Conservation (phyloP, 495 filamentous ascomycete genomes). For the Podospora comata region DNA sequence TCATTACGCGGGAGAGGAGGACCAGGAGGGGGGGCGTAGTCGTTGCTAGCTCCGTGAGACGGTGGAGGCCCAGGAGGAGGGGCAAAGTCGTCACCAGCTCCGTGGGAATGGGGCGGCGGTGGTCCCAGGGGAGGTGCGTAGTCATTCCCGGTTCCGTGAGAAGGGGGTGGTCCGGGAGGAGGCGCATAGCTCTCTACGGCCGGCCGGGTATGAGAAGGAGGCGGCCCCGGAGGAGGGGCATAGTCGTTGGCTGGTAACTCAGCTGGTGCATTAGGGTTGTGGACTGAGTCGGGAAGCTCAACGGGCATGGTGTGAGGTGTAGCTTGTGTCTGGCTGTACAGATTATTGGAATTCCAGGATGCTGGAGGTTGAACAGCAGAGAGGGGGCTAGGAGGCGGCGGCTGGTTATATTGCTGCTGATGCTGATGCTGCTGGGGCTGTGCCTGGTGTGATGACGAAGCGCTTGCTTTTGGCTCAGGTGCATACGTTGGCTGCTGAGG, state of each 20-base stretch:
- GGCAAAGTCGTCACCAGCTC: constrained; percentile 15
- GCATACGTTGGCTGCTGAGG: constrained; percentile 30
- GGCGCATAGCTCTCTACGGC: constrained; percentile 1
- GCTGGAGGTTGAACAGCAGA: constrained; percentile 37
- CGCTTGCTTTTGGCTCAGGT: constrained; percentile 14
- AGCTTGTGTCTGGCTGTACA: constrained; percentile 19
- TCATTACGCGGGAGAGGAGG: constrained; percentile 32
- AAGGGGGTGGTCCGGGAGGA: constrained; percentile 11
- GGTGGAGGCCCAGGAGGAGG: constrained; percentile 47
- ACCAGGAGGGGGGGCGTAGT: constrained; percentile 38
- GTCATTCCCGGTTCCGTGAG: constrained; percentile 25
- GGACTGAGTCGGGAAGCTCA: constrained; percentile 12
- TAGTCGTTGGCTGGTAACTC: constrained; percentile 20
- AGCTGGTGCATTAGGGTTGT: constrained; percentile 24
- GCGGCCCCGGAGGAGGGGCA: constrained; percentile 39
- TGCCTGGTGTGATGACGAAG: constrained; percentile 20
- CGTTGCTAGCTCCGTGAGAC: constrained; percentile 11
- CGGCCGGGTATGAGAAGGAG: constrained; percentile 29
- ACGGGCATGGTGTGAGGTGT: constrained; percentile 10
- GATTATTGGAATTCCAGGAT: constrained; percentile 23
- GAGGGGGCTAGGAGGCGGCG: constrained; percentile 18
- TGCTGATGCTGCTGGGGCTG: constrained; percentile 28
- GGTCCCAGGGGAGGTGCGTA: constrained; percentile 37
- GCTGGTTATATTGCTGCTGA: constrained; percentile 32
- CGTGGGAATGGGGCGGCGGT: constrained; percentile 24